A percentile compares a stretch with the other conserved stretches of the same genome.
Evolutionary conservation across 2,329 filamentous ascomycete species (phyloP).

Genomic region (Fonsecaea multimorphosa): DNA sequence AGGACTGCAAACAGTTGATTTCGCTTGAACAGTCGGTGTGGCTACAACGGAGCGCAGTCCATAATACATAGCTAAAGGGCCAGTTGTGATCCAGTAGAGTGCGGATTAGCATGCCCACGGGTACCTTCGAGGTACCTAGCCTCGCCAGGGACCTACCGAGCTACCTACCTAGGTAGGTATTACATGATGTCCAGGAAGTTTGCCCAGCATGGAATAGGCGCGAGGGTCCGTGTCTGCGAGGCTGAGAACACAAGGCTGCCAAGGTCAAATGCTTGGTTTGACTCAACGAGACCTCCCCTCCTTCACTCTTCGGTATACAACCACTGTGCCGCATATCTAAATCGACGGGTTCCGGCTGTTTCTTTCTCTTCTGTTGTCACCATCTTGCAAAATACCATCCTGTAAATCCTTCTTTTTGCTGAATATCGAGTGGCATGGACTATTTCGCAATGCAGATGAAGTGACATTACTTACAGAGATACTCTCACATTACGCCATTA

Average conservation of each 20-base stretch:
- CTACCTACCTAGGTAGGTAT: no score
- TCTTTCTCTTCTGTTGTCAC: not conserved
- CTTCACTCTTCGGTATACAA: not conserved
- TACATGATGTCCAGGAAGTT: no score
- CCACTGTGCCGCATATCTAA: not conserved
- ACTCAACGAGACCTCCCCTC: not conserved
- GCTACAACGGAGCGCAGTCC: no score
- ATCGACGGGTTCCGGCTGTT: not conserved
- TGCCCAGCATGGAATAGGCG: no score
- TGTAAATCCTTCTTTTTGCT: not conserved
- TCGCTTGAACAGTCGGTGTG: no score
- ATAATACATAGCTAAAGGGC: no score
- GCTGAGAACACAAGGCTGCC: not conserved
- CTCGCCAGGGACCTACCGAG: no score
- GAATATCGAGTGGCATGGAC: not conserved
- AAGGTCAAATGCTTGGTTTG: not conserved
- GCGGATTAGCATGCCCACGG: no score
- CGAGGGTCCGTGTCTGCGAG: not conserved
- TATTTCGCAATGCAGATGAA: slow-evolving; percentile 3
- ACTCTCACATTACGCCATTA: not conserved
- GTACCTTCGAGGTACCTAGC: no score
- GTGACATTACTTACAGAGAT: not conserved
- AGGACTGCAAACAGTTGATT: no score
- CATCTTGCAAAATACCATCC: not conserved
- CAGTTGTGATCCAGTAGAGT: no score